Percentiles rank a stretch among this genome's conserved stretches.
phyloP scores from a whole-genome alignment of 2,329 filamentous ascomycete genomes.

The Aspergillus brasiliensis region DNA sequence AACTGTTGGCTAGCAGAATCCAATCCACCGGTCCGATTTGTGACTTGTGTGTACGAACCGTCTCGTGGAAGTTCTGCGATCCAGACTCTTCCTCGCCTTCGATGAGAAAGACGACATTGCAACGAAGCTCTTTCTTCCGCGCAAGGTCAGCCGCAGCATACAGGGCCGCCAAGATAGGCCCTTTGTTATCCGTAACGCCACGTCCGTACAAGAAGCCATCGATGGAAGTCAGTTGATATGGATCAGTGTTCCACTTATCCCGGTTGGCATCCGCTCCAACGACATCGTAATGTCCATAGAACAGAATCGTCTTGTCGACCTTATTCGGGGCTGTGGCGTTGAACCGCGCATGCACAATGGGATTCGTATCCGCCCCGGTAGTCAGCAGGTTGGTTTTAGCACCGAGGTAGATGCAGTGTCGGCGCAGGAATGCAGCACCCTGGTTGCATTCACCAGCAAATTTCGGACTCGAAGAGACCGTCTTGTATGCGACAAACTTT shows the following conservation, averaged over 20 bases:
- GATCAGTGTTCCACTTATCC: slow-evolving; percentile 82
- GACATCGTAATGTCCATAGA: slow-evolving; percentile 98
- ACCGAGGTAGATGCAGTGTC: slow-evolving; percentile 88
- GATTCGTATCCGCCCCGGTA: slow-evolving; percentile 77
- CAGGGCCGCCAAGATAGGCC: slow-evolving; percentile 88
- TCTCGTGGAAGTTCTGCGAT: slow-evolving; percentile 84
- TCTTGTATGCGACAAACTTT: slow-evolving; percentile 89
- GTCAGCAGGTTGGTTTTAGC: slow-evolving; percentile 89
- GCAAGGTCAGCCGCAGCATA: slow-evolving; percentile 90
- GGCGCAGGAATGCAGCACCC: slow-evolving; percentile 86
- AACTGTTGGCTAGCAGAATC: slow-evolving; percentile 94
- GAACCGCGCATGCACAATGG: slow-evolving; percentile 91
- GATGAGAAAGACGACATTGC: slow-evolving; percentile 90
- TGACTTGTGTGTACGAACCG: slow-evolving; percentile 75
- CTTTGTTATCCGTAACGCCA: slow-evolving; percentile 97
- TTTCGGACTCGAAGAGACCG: slow-evolving; percentile 81
- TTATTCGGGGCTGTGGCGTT: slow-evolving; percentile 68
- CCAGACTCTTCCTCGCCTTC: slow-evolving; percentile 97
- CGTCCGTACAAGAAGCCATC: slow-evolving; percentile 94
- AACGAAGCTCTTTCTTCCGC: slow-evolving; percentile 78
- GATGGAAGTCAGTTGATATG: slow-evolving; percentile 83
- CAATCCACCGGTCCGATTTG: slow-evolving; percentile 91
- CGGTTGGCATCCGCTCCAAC: slow-evolving; percentile 84
- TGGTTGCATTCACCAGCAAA: slow-evolving; percentile 90
- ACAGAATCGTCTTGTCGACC: slow-evolving; percentile 81